These are phyloP conservation scores for Flaveria bidentis DNA, from an alignment of 129 eudicot genomes.

Conservation along the genomic window DNA sequence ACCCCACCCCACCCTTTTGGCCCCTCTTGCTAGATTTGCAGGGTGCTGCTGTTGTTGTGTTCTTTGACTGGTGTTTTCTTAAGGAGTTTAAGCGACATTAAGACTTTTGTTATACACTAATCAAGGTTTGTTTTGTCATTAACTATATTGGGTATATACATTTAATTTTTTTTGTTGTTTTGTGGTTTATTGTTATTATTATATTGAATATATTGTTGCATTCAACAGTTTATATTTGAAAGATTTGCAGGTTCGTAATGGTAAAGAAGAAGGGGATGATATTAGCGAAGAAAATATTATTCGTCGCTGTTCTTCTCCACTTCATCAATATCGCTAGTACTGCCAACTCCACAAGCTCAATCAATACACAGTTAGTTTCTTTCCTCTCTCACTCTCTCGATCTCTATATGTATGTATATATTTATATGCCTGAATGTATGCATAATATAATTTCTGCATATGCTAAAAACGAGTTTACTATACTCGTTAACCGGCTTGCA, in stretches of 20 bases:
- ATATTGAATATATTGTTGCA: background rate
- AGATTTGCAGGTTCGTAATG: slow-evolving; percentile 32
- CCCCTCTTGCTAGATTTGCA: slow-evolving; percentile 33
- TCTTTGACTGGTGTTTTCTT: slow-evolving; percentile 11
- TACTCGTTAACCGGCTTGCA: no score
- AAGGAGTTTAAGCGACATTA: slow-evolving; percentile 17
- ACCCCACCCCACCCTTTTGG: slow-evolving; percentile 10
- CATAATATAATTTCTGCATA: no score
- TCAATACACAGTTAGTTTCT: slow-evolving; percentile 24
- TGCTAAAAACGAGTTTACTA: no score
- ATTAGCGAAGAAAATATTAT: slow-evolving; percentile 10
- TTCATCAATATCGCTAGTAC: background rate
- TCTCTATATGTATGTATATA: background rate
- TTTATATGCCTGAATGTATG: background rate
- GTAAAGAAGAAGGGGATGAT: slow-evolving; percentile 18
- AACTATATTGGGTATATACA: background rate
- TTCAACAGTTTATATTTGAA: slow-evolving; percentile 2
- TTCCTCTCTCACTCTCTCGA: background rate
- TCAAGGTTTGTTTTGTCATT: slow-evolving; percentile 32
- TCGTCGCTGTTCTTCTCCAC: slow-evolving; percentile 18
- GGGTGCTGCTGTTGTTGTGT: background rate
- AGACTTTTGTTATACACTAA: slow-evolving; percentile 8
- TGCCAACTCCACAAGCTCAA: slow-evolving; percentile 7
- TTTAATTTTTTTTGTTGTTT: slow-evolving; percentile 7
- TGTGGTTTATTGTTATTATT: background rate